Evolutionary conservation across 495 filamentous ascomycete species (phyloP).

Genomic region (Ascobolus immersus): DNA sequence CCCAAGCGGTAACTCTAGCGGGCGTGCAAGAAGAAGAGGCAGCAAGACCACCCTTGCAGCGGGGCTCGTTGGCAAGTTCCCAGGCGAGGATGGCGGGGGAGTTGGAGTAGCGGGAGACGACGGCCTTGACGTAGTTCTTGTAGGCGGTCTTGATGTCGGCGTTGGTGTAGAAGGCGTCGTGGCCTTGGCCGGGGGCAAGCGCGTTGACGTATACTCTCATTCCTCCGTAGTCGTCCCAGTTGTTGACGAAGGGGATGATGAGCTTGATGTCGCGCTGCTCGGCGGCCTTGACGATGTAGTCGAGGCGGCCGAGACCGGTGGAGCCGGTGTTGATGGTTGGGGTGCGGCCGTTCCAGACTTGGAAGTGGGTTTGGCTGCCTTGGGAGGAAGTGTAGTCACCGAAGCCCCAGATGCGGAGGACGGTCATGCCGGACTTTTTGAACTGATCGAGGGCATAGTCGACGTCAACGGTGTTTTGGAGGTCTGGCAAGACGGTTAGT

Average conservation of each 20-base stretch:
- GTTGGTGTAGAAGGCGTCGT: conserved; percentile 31
- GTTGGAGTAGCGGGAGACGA: conserved; percentile 32
- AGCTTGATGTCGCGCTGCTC: conserved; percentile 21
- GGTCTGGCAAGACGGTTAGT: conserved; percentile 16
- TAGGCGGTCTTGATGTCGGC: conserved; percentile 30
- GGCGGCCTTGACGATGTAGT: conserved; percentile 22
- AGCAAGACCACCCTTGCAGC: conserved; percentile 27
- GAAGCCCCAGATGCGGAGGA: conserved; percentile 37
- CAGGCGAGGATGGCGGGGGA: conserved; percentile 39
- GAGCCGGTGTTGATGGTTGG: conserved; percentile 24
- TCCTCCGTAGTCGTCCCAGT: conserved; percentile 32
- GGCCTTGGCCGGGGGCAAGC: conserved; percentile 18
- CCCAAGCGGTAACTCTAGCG: conserved; percentile 36
- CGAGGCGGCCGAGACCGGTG: conserved; percentile 25
- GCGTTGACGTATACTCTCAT: conserved; percentile 36
- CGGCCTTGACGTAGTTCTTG: conserved; percentile 33
- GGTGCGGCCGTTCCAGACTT: conserved; percentile 20
- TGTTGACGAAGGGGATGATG: conserved; percentile 18
- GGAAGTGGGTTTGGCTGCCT: conserved; percentile 21
- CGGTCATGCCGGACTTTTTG: conserved; percentile 28
- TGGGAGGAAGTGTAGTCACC: conserved; percentile 22
- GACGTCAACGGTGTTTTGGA: conserved; percentile 36
- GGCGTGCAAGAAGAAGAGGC: conserved; percentile 26
- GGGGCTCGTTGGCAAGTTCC: conserved; percentile 47
- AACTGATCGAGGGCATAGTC: conserved; percentile 29